These are phyloP conservation scores for Prunus salicina DNA, from an alignment of 306 rosid genomes.

Conservation along the genomic window DNA sequence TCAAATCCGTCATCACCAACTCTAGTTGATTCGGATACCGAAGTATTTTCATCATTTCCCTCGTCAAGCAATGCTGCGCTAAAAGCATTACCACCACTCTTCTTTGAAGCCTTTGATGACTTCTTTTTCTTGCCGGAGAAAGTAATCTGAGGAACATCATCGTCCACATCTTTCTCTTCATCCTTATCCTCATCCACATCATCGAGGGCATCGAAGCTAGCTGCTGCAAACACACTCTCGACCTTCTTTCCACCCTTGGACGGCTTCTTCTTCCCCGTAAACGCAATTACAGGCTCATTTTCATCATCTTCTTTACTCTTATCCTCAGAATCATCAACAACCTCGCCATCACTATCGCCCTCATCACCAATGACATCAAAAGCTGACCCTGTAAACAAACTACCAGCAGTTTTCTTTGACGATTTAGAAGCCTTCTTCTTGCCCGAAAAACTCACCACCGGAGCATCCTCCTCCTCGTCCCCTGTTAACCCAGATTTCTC, in stretches of 20 bases:
- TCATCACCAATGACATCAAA: conserved; percentile 58
- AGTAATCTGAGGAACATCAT: conserved; percentile 46
- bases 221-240: conserved; percentile 34
- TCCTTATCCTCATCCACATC: conserved; percentile 45
- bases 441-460: conserved; percentile 44
- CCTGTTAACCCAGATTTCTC: conserved; percentile 34
- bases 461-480: conserved; percentile 43
- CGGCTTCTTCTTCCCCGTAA: conserved; percentile 75
- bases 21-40: conserved; percentile 36
- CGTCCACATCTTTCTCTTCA: conserved; percentile 51
- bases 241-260: conserved; percentile 58
- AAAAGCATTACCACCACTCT: conserved; percentile 38
- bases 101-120: conserved; percentile 63
- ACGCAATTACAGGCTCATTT: conserved; percentile 52
- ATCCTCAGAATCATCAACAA: conserved; percentile 31
- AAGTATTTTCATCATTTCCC: conserved; percentile 39
- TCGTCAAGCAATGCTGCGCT: conserved; percentile 42
- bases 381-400: conserved; percentile 45
- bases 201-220: conserved; percentile 44
- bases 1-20: conserved; percentile 41
- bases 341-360: conserved; percentile 40
- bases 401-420: conserved; percentile 47
- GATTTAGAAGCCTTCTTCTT: conserved; percentile 64
- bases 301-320: conserved; percentile 25
- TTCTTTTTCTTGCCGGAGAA: conserved; percentile 91